Evolutionary conservation across 2,329 filamentous ascomycete species (phyloP).

Genomic region (Orbilia ellipsospora): DNA sequence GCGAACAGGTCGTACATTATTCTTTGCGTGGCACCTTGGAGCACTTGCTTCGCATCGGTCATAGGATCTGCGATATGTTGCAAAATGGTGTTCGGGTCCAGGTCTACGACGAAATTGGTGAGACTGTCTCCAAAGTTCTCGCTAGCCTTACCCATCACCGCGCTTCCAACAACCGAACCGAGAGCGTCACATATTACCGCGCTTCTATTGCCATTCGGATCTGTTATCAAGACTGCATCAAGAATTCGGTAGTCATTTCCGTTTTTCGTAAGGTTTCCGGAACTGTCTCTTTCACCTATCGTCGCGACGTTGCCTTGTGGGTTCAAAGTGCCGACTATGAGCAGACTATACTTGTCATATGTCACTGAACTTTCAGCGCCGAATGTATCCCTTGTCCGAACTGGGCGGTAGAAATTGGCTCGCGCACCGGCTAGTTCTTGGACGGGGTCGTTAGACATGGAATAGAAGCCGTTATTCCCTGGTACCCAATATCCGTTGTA

Average conservation of each 20-base stretch:
- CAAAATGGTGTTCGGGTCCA: not conserved
- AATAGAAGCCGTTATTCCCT: no score
- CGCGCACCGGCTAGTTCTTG: not conserved
- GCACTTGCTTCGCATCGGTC: no score
- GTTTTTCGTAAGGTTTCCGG: no score
- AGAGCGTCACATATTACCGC: not conserved
- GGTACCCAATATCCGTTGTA: no score
- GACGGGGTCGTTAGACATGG: not conserved
- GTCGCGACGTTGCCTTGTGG: no score
- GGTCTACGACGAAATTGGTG: not conserved
- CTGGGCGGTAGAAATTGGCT: not conserved
- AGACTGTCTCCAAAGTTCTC: not conserved
- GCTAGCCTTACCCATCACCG: not conserved
- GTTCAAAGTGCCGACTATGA: not conserved
- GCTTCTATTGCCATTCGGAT: constrained; percentile 1
- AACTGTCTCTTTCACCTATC: no score
- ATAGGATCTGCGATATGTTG: no score
- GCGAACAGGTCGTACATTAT: no score
- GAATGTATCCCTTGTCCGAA: not conserved
- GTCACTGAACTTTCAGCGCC: not conserved
- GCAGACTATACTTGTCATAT: not conserved
- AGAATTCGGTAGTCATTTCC: no score
- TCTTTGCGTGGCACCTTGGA: no score
- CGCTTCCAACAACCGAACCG: not conserved
- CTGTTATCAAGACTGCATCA: not conserved